Evolutionary conservation across 331 rosid genomes (phyloP).

Genomic region (Prunus yedoensis): DNA sequence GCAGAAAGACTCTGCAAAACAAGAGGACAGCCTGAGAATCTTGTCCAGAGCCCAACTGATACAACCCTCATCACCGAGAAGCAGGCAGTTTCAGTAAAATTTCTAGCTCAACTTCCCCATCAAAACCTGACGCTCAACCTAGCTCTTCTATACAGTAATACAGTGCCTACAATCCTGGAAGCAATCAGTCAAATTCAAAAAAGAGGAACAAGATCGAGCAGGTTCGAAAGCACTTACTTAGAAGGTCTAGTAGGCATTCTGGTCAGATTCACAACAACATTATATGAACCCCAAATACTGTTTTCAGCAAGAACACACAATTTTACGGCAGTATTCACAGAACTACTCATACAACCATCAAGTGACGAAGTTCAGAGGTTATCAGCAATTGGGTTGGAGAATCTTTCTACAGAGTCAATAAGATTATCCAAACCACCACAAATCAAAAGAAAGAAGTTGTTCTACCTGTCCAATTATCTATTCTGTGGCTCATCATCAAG

Average conservation of each 20-base stretch:
- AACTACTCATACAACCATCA: conserved; percentile 33
- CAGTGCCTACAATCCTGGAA: conserved; percentile 37
- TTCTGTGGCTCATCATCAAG: conserved; percentile 33
- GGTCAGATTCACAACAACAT: conserved; percentile 46
- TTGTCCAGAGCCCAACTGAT: conserved; percentile 22
- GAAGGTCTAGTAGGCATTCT: conserved; percentile 44
- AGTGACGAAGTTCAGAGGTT: conserved; percentile 49
- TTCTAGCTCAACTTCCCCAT: conserved; percentile 46
- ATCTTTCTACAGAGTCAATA: conserved; percentile 43
- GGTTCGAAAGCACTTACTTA: conserved; percentile 26
- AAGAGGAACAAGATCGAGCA: conserved; percentile 28
- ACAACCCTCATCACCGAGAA: conserved; percentile 32
- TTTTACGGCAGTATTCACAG: conserved; percentile 39
- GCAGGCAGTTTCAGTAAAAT: conserved; percentile 46
- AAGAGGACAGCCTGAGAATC: conserved; percentile 39
- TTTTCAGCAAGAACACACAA: conserved; percentile 37
- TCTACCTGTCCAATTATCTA: conserved; percentile 27
- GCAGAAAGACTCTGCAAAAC: conserved; percentile 37
- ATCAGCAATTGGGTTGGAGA: conserved; percentile 50
- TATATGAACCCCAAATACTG: conserved; percentile 41
- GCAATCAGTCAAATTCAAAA: conserved; percentile 34
- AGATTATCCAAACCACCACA: conserved; percentile 40
- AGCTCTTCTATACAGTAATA: conserved; percentile 30
- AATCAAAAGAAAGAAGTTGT: conserved; percentile 18
- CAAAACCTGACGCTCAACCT: conserved; percentile 37